Conservation (phyloP, 176 grass and related monocot species). For the Dendrocalamus sinicus region DNA sequence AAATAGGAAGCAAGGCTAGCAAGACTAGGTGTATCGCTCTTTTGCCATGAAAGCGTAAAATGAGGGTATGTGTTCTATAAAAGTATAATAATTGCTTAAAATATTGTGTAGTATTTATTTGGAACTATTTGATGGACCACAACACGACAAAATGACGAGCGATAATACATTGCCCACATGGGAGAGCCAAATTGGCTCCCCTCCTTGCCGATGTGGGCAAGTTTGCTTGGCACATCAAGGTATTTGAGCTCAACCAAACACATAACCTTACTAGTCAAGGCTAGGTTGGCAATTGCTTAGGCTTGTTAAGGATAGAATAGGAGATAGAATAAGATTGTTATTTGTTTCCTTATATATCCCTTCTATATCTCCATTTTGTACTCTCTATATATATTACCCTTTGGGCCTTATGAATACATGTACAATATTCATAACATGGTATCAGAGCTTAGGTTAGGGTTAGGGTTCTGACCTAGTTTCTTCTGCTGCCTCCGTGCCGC, state of each 20-base stretch:
- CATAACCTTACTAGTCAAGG: not conserved
- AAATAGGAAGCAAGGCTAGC: not conserved
- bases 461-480: no score
- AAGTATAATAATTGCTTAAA: not conserved
- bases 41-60: not conserved
- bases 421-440: no score
- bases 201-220: not conserved
- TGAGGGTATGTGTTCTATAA: not conserved
- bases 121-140: not conserved
- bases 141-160: constrained; percentile 8
- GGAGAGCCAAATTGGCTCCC: not conserved
- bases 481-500: no score
- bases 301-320: no score
- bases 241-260: not conserved
- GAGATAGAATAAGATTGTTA: no score
- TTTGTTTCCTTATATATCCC: no score
- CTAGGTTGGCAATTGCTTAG: not conserved
- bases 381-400: no score
- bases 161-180: not conserved
- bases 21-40: not conserved
- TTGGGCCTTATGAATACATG: no score
- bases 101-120: not conserved
- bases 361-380: no score
- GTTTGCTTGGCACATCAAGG: not conserved
- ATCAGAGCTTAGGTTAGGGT: no score